A percentile compares a stretch with the other conserved stretches of the same genome.
Evolutionary conservation across 2,329 filamentous ascomycete genomes (phyloP).

Genomic region (Neonectria coccinea): DNA sequence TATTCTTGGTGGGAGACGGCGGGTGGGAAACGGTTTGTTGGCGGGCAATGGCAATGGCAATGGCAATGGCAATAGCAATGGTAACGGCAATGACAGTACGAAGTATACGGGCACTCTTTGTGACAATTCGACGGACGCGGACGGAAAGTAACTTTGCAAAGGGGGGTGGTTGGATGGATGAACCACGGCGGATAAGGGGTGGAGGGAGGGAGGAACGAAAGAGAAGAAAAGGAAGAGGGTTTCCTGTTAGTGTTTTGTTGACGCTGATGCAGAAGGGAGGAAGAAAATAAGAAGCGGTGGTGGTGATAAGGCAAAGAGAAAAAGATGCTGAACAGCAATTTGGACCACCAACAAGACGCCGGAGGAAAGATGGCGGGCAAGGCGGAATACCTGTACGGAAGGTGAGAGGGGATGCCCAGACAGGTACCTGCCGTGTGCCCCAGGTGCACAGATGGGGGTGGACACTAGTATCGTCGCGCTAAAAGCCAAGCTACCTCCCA

Average conservation of each 20-base stretch:
- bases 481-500: slow-evolving; percentile 10
- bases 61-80: too few relatives aligned
- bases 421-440: background rate
- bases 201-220: background rate
- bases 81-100: background rate
- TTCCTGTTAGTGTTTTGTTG: background rate
- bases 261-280: background rate
- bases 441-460: too few relatives aligned
- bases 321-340: background rate
- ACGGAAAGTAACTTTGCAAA: background rate
- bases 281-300: background rate
- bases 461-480: background rate
- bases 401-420: background rate
- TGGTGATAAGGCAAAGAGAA: background rate
- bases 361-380: slow-evolving; percentile 1
- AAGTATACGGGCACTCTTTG: background rate
- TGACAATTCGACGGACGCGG: background rate
- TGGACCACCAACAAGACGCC: background rate
- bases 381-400: slow-evolving; percentile 4
- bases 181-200: background rate
- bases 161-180: background rate
- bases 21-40: background rate
- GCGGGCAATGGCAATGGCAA: too few relatives aligned
- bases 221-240: too few relatives aligned
- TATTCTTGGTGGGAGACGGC: background rate